Base-by-base conservation (phyloP, 73 alveolate species). In the Stentor roeselii region DNA sequence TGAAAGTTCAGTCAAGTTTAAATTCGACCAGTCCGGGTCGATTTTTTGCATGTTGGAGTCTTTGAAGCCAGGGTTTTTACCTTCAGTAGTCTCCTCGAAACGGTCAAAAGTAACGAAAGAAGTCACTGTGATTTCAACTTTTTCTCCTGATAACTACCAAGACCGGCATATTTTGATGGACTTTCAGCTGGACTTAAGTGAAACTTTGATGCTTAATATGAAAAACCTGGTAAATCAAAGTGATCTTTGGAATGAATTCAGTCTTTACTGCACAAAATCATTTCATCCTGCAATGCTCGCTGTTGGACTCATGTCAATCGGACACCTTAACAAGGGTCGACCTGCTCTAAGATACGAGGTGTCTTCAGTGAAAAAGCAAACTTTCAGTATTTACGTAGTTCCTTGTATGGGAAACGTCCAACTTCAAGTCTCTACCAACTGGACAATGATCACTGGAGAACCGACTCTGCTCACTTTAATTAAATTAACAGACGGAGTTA, bases 341-440 rank as follows among this genome's bases (percentile, higher is more conserved):
- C 6, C 6, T 50, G 67, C 67, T 21, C 21, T 50, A 50, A 50
- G 67, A 50, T 50, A 50, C 21, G 67, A 50, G 21, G 67, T 50
- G 30, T 21, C 6, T 11, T 6, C 67, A 50, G 21, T 11, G 6
- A 50, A 50, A 50, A 21, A 6, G 67, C 6, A 6, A 11, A 21
- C 6, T 50, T 11, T 50, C 30, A 50, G 21, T 50, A 50, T 50
- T 21, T 50, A 50, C 21, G 21, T 50, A 11, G 34, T 34, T 32
- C 80, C 80, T 21, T 67, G 80, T 67, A 40, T 21, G 34, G 80
- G 80, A n/a, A 34, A 67, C 21, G 27, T 67, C 1, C n/a, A 67
- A 40, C 37, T 67, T 67, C 42, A 67, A 67, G 34, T 67, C 34
- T 67, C 80, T 67, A 21, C 80, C 14, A 67, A 67, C 42, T 67